Base-by-base conservation (phyloP, 306 rosid genomes). In the Sechiopsis laciniata region DNA sequence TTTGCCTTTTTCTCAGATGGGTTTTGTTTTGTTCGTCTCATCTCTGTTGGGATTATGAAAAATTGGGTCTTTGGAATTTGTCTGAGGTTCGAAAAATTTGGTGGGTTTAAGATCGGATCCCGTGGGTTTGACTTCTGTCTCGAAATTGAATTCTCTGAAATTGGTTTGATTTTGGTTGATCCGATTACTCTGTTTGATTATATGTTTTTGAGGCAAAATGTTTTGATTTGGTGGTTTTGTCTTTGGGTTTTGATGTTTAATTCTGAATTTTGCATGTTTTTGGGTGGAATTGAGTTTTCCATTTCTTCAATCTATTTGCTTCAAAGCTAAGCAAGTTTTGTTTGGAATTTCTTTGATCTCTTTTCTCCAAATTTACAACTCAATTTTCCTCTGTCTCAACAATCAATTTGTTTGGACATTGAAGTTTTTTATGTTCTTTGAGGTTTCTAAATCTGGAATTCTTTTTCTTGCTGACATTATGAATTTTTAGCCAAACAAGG, bases 71-170 rank as follows among this genome's bases (percentile, higher is more conserved):
- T 70, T 24, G 2, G 22, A 50, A 51, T 15, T 70, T 16, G 59
- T 26, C 19, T 26, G 16, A 3, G 10, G 48, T 70, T 48, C 2
- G 42, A 7, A 14, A 69, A 12, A 9, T 69, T 8, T 69, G 21
- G 19, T 46, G 73, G 40, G 74, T 70, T 70, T 70, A 26, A 50
- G 74, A 70, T 70, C 60, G 60, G 74, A 70, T 70, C 74, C 74
- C 15, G 74, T n/a, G 70, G 70, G 42, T 64, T 55, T 64, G 21
- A 64, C 70, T 37, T 64, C 3, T 21, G 11, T 20, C 24, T 50
- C 15, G 22, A 12, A 29, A 19, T 69, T 48, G 40, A 68, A 69
- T 46, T 69, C 13, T 50, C 13, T 15, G 56, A 13, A 46, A 68
- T 21, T 13, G 17, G 19, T 68, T 46, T 46, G 37, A 1, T 68